Percentiles rank a stretch among this genome's conserved stretches.
These are phyloP conservation scores for Gossypium davidsonii DNA, from an alignment of 441 rosid genomes.

Conservation along the genomic window DNA sequence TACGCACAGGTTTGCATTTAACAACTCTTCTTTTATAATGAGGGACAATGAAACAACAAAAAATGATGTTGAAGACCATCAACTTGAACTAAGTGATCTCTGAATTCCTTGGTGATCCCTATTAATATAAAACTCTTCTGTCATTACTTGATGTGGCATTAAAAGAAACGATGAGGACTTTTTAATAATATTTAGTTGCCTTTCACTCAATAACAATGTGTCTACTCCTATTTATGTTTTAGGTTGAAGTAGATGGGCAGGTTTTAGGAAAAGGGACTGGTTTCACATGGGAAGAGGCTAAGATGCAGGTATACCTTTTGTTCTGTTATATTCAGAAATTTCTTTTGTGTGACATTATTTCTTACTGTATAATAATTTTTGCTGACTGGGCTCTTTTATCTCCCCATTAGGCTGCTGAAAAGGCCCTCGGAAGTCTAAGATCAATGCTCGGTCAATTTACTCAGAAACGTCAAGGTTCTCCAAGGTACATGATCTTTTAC, in stretches of 20 bases:
- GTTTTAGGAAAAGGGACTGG: constrained; percentile 82
- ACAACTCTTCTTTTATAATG: not conserved
- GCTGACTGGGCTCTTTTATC: constrained; percentile 14
- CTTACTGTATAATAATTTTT: constrained; percentile 7
- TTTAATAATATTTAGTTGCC: not conserved
- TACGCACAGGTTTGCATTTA: constrained; percentile 68
- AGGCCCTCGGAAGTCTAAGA: constrained; percentile 68
- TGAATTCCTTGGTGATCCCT: not conserved
- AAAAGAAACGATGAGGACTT: not conserved
- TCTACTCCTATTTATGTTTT: constrained; percentile 11
- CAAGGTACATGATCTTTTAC: constrained; percentile 47
- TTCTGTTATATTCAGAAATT: constrained; percentile 1
- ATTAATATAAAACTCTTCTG: not conserved
- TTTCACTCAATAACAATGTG: not conserved
- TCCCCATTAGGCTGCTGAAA: constrained; percentile 81
- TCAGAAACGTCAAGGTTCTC: constrained; percentile 72
- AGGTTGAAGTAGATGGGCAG: constrained; percentile 96
- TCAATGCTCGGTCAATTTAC: constrained; percentile 55
- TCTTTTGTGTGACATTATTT: constrained; percentile 2
- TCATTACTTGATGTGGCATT: not conserved
- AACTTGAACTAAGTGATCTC: not conserved
- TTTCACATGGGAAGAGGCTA: constrained; percentile 92
- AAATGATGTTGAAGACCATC: not conserved
- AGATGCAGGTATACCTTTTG: constrained; percentile 56
- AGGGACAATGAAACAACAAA: not conserved